Evolutionary conservation across 768 basidiomycete species (phyloP).

Genomic region (Chlorophyllum brunneum): DNA sequence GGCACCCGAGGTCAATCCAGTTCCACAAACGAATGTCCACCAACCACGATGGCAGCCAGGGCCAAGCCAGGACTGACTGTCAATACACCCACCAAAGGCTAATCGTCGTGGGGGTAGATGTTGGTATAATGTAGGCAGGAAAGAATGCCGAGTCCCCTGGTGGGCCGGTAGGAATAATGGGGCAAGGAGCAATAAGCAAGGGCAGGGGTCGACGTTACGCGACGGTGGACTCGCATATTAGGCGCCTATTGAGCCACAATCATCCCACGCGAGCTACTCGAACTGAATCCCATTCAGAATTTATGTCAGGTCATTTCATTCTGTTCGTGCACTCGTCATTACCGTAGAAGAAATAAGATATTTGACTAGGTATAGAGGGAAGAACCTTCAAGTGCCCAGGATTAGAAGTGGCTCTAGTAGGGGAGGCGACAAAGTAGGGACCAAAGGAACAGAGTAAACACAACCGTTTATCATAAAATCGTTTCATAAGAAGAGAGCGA

Average conservation of each 20-base stretch:
- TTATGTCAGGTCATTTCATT: not conserved
- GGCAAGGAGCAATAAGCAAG: no score
- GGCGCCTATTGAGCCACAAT: not conserved
- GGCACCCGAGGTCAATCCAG: no score
- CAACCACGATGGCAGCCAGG: no score
- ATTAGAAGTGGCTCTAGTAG: conserved; percentile 7
- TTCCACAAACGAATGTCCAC: no score
- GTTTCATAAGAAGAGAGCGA: not conserved
- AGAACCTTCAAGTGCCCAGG: not conserved
- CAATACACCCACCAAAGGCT: no score
- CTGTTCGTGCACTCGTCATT: not conserved
- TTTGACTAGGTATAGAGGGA: conserved; percentile 6
- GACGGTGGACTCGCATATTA: no score
- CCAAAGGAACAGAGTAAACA: not conserved
- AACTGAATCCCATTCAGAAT: not conserved
- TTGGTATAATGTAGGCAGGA: no score
- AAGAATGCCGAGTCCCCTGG: no score
- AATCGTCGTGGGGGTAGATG: no score
- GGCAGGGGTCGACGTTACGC: no score
- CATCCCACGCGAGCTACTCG: conserved; percentile 3
- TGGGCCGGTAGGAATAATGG: no score
- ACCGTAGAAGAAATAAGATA: conserved; percentile 2
- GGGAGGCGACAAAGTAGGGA: not conserved
- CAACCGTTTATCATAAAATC: not conserved
- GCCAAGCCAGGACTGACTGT: no score